Percentiles rank a stretch among this genome's conserved stretches.
Conservation (phyloP, 805 yeast species). For the Wickerhamomyces subpelliculosus region DNA sequence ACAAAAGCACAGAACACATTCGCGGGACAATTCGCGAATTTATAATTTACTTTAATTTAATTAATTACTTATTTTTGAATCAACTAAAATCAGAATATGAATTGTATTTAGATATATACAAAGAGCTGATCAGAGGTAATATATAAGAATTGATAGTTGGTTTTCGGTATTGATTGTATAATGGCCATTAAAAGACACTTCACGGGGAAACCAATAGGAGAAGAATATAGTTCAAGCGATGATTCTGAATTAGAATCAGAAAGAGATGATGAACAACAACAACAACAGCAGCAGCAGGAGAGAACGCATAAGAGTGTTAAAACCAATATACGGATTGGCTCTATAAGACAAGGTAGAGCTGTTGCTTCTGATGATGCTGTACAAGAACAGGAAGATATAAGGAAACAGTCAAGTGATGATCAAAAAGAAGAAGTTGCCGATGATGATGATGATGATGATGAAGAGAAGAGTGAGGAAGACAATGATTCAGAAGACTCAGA, state of each 20-base stretch:
- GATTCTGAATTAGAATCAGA: neutral
- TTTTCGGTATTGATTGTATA: neutral
- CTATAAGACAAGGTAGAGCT: no score
- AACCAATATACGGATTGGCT: slow-evolving; percentile 19
- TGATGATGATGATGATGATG: slow-evolving; percentile 21
- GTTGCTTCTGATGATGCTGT: no score
- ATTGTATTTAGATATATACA: no score
- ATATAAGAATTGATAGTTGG: no score
- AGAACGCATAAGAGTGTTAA: slow-evolving; percentile 17
- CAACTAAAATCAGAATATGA: no score
- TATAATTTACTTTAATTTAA: no score
- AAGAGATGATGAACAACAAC: slow-evolving; percentile 7
- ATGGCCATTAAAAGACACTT: slow-evolving; percentile 11
- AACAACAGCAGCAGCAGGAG: slow-evolving; percentile 15
- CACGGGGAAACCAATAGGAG: slow-evolving; percentile 1
- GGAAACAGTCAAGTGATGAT: no score
- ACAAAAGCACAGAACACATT: no score
- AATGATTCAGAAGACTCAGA: neutral
- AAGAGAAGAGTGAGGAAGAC: slow-evolving; percentile 5
- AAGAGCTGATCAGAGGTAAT: no score
- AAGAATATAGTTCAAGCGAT: neutral
- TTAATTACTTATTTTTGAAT: no score
- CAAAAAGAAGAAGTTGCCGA: slow-evolving; percentile 26
- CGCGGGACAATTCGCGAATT: no score
- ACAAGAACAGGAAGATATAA: no score